These are phyloP conservation scores for Hebeloma cylindrosporum DNA, from an alignment of 768 basidiomycete species.

Conservation along the genomic window DNA sequence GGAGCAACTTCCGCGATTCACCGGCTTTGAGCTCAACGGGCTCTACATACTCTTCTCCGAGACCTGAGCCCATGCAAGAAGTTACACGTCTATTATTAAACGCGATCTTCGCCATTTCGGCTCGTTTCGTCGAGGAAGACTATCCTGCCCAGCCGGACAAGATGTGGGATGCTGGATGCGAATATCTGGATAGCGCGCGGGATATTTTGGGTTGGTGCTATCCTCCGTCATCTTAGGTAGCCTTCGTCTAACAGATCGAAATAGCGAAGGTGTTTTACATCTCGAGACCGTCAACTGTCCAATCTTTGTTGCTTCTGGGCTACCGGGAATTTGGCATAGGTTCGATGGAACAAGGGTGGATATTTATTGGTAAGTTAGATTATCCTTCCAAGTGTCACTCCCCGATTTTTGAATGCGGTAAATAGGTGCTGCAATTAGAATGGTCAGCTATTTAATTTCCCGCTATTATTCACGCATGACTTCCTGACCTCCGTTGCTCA, in stretches of 20 bases:
- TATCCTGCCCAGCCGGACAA: conserved; percentile 45
- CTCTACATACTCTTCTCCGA: conserved; percentile 34
- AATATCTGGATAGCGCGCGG: conserved; percentile 63
- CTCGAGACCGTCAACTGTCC: conserved; percentile 73
- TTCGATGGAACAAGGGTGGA: conserved; percentile 83
- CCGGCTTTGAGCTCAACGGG: conserved; percentile 27
- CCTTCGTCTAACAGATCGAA: conserved; percentile 11
- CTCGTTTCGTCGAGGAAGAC: conserved; percentile 62
- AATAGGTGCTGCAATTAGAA: conserved; percentile 32
- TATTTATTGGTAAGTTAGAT: conserved; percentile 65
- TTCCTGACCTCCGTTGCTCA: conserved; percentile 25
- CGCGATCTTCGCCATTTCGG: conserved; percentile 80
- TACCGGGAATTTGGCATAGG: conserved; percentile 85
- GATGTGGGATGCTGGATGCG: conserved; percentile 70
- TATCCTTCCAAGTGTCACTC: no score
- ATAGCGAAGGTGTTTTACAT: conserved; percentile 64
- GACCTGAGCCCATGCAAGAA: conserved; percentile 59
- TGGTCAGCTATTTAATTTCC: conserved; percentile 19
- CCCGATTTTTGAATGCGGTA: no score
- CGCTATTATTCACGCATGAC: conserved; percentile 6
- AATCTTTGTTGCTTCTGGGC: conserved; percentile 76
- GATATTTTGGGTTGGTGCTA: conserved; percentile 58
- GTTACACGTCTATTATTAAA: conserved; percentile 70
- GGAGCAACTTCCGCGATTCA: conserved; percentile 27
- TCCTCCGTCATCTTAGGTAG: not conserved